phyloP scores from a whole-genome alignment of 2,329 filamentous ascomycete genomes.

The Nothophaeocryptopus gaeumannii region DNA sequence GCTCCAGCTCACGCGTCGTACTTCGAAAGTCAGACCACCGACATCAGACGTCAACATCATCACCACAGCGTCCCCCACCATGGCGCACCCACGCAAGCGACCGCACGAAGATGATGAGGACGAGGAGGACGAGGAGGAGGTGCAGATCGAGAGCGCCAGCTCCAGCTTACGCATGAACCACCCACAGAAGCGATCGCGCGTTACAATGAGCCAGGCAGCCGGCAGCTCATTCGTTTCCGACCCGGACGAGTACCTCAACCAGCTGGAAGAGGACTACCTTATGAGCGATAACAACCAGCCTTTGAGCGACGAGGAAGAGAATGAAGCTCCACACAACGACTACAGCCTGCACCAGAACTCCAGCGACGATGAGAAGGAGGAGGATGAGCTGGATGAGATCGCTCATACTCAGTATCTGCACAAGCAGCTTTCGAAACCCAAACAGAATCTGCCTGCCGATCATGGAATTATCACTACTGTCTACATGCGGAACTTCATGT shows the following conservation, averaged over 20 bases:
- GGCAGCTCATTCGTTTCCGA: conserved; percentile 31
- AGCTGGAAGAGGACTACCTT: conserved; percentile 23
- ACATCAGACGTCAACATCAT: not conserved
- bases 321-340: conserved; percentile 6
- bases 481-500: conserved; percentile 93
- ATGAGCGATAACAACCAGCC: conserved; percentile 2
- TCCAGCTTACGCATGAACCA: conserved; percentile 30
- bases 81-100: conserved; percentile 27
- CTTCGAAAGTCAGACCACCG: no score
- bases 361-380: conserved; percentile 28
- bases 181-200: conserved; percentile 28
- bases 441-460: conserved; percentile 71
- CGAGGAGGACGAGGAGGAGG: conserved; percentile 20
- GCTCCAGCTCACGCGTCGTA: no score
- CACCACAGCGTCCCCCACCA: conserved; percentile 6
- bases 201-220: conserved; percentile 29
- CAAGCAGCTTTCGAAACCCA: conserved; percentile 25
- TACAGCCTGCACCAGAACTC: conserved; percentile 19
- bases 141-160: conserved; percentile 30
- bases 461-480: conserved; percentile 86
- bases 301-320: conserved; percentile 18
- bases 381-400: conserved; percentile 29
- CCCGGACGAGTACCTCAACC: conserved; percentile 21
- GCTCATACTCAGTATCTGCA: conserved; percentile 33
- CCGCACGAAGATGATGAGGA: conserved; percentile 23